These are phyloP conservation scores for Raphanus sativus DNA, from an alignment of 345 rosid genomes.

Conservation along the genomic window DNA sequence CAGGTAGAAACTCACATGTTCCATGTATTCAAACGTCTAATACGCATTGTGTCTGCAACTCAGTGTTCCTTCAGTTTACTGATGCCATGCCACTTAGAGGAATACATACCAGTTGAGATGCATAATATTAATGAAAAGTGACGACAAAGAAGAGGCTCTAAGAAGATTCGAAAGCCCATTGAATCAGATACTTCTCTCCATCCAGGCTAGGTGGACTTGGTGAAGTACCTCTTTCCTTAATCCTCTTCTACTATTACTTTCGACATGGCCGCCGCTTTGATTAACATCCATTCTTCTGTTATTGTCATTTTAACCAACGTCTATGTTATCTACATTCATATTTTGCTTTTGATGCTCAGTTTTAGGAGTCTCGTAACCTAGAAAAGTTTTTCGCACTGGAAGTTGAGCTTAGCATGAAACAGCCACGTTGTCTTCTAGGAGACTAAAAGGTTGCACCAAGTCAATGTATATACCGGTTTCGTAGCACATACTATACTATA, in stretches of 20 bases:
- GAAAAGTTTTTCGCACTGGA: conserved; percentile 70
- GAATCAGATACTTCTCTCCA: too few relatives aligned
- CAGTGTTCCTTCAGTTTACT: conserved; percentile 58
- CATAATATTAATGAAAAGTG: conserved; percentile 27
- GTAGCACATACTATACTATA: conserved; percentile 13
- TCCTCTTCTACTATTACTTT: too few relatives aligned
- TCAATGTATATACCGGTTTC: conserved; percentile 17
- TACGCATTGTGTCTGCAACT: conserved; percentile 8
- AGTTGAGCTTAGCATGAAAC: conserved; percentile 91
- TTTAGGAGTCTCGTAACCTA: conserved; percentile 53
- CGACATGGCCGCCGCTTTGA: too few relatives aligned
- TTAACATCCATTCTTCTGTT: too few relatives aligned
- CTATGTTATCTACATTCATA: too few relatives aligned
- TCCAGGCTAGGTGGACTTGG: too few relatives aligned
- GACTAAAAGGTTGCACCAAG: conserved; percentile 47
- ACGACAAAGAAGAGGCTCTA: too few relatives aligned
- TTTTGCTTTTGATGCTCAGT: too few relatives aligned
- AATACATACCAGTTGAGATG: conserved; percentile 76
- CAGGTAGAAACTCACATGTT: conserved; percentile 16
- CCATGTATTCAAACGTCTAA: background rate
- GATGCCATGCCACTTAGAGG: conserved; percentile 85
- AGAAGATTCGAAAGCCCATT: too few relatives aligned
- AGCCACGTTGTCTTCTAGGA: conserved; percentile 80
- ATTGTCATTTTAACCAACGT: too few relatives aligned
- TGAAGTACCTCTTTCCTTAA: too few relatives aligned